Base-by-base conservation (phyloP, 192 early-diverging fungal genomes). In the Umbelopsis isabellina region DNA sequence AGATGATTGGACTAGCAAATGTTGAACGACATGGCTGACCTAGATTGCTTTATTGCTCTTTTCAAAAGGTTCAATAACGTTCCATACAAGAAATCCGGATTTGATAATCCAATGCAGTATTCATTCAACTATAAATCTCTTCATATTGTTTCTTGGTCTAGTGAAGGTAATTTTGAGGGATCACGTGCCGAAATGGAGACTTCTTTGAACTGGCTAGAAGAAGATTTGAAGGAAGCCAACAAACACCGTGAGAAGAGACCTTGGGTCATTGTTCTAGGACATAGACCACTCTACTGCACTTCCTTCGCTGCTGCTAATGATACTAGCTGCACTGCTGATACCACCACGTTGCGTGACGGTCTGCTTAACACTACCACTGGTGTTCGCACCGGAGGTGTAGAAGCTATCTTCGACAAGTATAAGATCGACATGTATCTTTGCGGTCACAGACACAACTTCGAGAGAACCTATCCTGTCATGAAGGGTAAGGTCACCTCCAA, bases 401-500 rank as follows among this genome's bases (percentile, higher is more conserved):
- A 75, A 20, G 51, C 46, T 35, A 51, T 75, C 18, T 49, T 75
- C 7, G 16, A 53, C 22, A 68, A 76, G 49, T 52, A 71, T 30
- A 67, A 71, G 16, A 70, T 76, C 5, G 75, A 76, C 41, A 64
- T 76, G 2, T 77, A 72, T 45, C 18, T 70, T 16, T 71, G 74
- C 69, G 76, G 76, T 9, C 76, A 78, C 47, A 46, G 68, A n/a
- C 76, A 78, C 33, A 55, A 78, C 44, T 78, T 74, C 49, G 76
- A 78, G 30, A 58, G 76, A 47, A 78, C 76, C 0, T 78, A 74
- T 49, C 76, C 76, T 46, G 66, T 78, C 7, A 15, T 49, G 0
- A 70, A 78, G 11, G 68, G 65, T 10, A 45, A 69, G 3, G 16
- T 30, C 10, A 66, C 64, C 18, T 21, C 68, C 37, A 66, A 49